Base-by-base conservation (phyloP, 169 alveolate genomes). In the Eimeria maxima region DNA sequence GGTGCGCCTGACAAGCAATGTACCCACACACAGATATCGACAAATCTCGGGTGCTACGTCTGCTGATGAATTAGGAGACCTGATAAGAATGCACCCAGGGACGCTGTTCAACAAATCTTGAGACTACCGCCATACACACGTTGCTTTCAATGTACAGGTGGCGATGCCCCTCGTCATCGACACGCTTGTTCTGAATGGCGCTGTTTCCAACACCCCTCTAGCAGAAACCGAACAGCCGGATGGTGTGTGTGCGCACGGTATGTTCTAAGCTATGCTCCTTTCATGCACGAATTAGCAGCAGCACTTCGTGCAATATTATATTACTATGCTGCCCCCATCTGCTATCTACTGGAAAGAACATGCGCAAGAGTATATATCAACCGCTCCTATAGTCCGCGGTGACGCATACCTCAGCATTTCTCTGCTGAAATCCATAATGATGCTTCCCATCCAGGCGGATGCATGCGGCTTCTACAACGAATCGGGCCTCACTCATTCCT, bases 371-470 rank as follows among this genome's bases (percentile, higher is more conserved):
- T 24, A n/a, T n/a, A 13, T 11, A 5, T 27, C 13, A 7, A 1
- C 33, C 53, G 14, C 33, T 16, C 16, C n/a, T 33, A 29, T 13
- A 73, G 4, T 47, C 45, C 4, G 44, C 5, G 33, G 93, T 14
- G 60, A 13, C 42, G 47, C 93, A 47, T 20, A 84, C 93, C 69
- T 84, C 76, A 16, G 73, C 93, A 53, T 14, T 47, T 57, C 93
- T n/a, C 57, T 84, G 93, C 57, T 57, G 50, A 33, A 57, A 38
- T 22, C 76, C 93, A 84, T 38, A 55, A 57, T 53, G 45, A 38
- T 57, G 65, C 74, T 84, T 57, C 14, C 93, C 93, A 57, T 84
- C 76, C 14, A 57, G 76, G 4, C 93, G 93, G 76, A 84, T 38
- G 45, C 69, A 38, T 27, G 76, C 93, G 14, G 80, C 93, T 84